A percentile compares a stretch with the other conserved stretches of the same genome.
Conservation (phyloP, 1,284 basidiomycete species). For the Apiotrichum brassicae region DNA sequence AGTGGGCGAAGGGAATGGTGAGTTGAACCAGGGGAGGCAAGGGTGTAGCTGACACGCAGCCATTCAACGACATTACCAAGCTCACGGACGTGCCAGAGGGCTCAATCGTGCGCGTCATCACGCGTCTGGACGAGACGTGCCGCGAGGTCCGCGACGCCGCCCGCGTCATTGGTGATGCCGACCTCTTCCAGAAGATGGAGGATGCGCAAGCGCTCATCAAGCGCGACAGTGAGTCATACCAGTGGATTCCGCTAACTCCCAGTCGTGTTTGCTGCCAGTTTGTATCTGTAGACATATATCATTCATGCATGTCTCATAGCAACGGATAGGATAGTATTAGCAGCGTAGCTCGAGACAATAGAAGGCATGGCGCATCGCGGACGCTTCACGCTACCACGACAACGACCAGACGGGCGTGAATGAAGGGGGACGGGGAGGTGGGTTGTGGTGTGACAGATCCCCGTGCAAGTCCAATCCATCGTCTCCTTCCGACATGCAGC, state of each 20-base stretch:
- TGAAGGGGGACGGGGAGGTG: no score
- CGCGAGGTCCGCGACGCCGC: slow-evolving; percentile 95
- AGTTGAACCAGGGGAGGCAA: slow-evolving; percentile 24
- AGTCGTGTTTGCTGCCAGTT: slow-evolving; percentile 79
- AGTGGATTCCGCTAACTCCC: neutral
- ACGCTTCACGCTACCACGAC: no score
- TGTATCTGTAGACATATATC: slow-evolving; percentile 61
- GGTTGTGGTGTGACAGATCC: no score
- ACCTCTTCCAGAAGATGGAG: slow-evolving; percentile 96
- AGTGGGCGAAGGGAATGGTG: slow-evolving; percentile 98
- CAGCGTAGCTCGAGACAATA: no score
- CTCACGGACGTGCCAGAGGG: slow-evolving; percentile 96
- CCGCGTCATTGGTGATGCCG: slow-evolving; percentile 91
- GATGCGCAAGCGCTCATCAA: slow-evolving; percentile 88
- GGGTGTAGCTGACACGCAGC: slow-evolving; percentile 51
- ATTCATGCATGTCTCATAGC: neutral
- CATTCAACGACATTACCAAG: slow-evolving; percentile 87
- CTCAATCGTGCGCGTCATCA: slow-evolving; percentile 94
- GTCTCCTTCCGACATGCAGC: no score
- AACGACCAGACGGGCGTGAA: no score
- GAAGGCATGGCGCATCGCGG: no score
- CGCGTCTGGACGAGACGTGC: slow-evolving; percentile 92
- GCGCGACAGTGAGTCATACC: slow-evolving; percentile 68
- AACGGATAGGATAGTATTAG: no score
- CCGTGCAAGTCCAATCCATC: no score